A percentile compares a stretch with the other conserved stretches of the same genome.
phyloP scores from a whole-genome alignment of 768 basidiomycete genomes.

The Lentinus tigrinus region DNA sequence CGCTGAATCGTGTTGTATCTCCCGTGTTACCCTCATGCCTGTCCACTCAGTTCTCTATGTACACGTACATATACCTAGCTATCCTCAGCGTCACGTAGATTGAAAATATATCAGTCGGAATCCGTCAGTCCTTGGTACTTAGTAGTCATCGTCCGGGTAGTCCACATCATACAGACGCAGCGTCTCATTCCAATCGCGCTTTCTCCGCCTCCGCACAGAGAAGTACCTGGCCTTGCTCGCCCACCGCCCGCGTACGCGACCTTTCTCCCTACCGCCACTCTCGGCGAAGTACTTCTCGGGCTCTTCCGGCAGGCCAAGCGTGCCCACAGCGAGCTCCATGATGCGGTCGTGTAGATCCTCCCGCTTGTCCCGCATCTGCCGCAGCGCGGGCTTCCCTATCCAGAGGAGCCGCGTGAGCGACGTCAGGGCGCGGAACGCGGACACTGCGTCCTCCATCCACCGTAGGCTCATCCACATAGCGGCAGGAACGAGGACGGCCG shows the following conservation, averaged over 20 bases:
- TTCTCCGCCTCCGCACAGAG: conserved; percentile 72
- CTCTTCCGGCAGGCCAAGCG: conserved; percentile 61
- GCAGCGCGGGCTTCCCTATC: conserved; percentile 58
- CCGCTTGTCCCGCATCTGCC: conserved; percentile 52
- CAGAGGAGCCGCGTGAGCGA: conserved; percentile 60
- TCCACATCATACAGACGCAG: conserved; percentile 81
- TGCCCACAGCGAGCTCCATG: conserved; percentile 57
- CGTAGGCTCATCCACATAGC: conserved; percentile 90
- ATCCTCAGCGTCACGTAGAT: neutral
- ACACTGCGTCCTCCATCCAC: conserved; percentile 83
- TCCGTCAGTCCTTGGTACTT: neutral
- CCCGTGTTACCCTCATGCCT: neutral
- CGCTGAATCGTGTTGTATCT: neutral
- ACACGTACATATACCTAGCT: neutral
- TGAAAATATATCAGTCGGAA: neutral
- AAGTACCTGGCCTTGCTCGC: conserved; percentile 75
- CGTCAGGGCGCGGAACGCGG: conserved; percentile 73
- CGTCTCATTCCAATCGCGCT: conserved; percentile 90
- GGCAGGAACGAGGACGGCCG: conserved; percentile 59
- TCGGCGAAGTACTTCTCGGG: conserved; percentile 66
- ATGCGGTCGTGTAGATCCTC: conserved; percentile 61
- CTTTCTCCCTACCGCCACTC: conserved; percentile 66
- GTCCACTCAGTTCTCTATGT: too few relatives aligned
- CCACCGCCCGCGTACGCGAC: conserved; percentile 65
- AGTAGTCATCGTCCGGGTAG: conserved; percentile 62